These are phyloP conservation scores for Syzygium grande DNA, from an alignment of 345 rosid genomes.

Conservation along the genomic window DNA sequence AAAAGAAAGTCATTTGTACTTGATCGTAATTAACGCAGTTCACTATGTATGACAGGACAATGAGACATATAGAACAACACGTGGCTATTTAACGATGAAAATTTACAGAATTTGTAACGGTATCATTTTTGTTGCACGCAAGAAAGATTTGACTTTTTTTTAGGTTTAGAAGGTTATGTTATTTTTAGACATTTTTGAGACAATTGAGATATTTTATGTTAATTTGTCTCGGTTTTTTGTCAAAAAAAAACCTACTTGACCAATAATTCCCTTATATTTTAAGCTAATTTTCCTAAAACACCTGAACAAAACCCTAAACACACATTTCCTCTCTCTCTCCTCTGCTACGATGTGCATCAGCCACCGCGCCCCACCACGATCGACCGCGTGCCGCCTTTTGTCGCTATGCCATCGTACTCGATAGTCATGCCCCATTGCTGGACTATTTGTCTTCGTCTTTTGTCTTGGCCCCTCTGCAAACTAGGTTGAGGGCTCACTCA, in stretches of 20 bases:
- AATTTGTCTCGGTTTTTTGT: neutral
- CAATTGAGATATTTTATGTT: neutral
- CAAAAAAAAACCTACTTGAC: neutral
- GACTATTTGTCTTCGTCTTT: neutral
- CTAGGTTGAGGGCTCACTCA: neutral
- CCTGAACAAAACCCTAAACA: neutral
- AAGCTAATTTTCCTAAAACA: neutral
- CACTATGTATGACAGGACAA: neutral
- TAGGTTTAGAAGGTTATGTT: neutral
- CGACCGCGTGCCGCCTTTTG: neutral
- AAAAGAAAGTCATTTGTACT: no score
- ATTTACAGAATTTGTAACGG: neutral
- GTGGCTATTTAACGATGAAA: neutral
- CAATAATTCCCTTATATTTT: neutral
- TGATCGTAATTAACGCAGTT: neutral
- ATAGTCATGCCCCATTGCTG: neutral
- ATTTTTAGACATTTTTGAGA: neutral
- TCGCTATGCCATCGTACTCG: fast-evolving
- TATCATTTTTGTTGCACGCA: neutral
- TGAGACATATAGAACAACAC: neutral
- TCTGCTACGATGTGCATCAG: neutral
- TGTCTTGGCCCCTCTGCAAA: neutral
- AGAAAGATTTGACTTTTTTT: neutral
- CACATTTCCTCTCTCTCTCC: neutral
- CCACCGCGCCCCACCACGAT: neutral